Conservation (phyloP, 352 stramenopile genomes). For the Globisporangium takayamanum region DNA sequence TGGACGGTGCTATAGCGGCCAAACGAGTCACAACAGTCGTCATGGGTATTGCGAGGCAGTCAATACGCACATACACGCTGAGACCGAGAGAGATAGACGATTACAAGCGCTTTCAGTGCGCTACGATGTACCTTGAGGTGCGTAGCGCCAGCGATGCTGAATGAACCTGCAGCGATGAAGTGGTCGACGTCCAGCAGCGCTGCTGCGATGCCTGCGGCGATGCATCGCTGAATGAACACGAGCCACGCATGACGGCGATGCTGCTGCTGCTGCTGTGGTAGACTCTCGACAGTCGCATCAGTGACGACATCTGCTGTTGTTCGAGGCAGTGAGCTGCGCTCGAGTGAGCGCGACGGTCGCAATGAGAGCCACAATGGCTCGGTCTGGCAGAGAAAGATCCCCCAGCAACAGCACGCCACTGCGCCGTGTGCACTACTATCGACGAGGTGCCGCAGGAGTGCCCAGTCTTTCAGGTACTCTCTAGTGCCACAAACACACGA, state of each 20-base stretch:
- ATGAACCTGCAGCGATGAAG: constrained; percentile 55
- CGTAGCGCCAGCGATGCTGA: constrained; percentile 50
- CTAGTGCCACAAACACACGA: constrained; percentile 10
- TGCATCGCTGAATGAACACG: constrained; percentile 31
- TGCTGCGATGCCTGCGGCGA: constrained; percentile 31
- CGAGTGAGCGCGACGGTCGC: neutral
- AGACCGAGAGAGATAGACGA: neutral
- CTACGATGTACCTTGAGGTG: constrained; percentile 27
- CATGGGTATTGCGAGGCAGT: neutral
- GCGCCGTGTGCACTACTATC: constrained; percentile 51
- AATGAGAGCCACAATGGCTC: constrained; percentile 5
- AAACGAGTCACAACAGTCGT: neutral
- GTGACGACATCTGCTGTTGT: neutral
- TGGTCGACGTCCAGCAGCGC: constrained; percentile 62
- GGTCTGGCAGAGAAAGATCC: constrained; percentile 45
- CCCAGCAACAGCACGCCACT: constrained; percentile 54
- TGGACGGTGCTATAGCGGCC: constrained; percentile 22
- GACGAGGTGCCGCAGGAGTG: constrained; percentile 49
- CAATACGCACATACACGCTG: neutral
- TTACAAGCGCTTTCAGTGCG: no score
- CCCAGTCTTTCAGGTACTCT: constrained; percentile 22
- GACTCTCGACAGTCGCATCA: neutral
- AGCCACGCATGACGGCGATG: constrained; percentile 10
- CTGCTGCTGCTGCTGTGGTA: constrained; percentile 1
- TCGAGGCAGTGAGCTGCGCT: constrained; percentile 4